Percentiles rank a stretch among this genome's conserved stretches.
Conservation (phyloP, 1,284 basidiomycete genomes). For the Paramarasmius palmivorus region DNA sequence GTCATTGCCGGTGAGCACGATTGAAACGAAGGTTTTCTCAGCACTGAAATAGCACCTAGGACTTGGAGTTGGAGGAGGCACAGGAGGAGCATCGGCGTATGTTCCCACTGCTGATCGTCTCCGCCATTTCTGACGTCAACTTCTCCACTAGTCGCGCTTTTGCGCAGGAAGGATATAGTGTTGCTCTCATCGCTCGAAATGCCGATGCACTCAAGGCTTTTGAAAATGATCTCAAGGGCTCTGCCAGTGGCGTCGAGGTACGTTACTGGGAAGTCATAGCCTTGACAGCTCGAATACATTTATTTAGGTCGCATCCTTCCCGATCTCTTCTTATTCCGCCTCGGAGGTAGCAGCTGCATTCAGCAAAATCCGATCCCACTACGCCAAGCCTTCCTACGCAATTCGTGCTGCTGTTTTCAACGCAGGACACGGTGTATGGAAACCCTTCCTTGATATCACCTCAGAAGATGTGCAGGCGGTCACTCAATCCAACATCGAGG, state of each 20-base stretch:
- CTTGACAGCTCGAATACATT: background rate
- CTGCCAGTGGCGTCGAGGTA: slow-evolving; percentile 68
- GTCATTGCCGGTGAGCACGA: slow-evolving; percentile 23
- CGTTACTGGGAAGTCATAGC: slow-evolving; percentile 10
- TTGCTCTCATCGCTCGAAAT: slow-evolving; percentile 69
- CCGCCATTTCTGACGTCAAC: slow-evolving; percentile 6
- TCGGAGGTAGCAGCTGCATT: slow-evolving; percentile 56
- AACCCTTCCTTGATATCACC: slow-evolving; percentile 68
- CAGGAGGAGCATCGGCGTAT: slow-evolving; percentile 65
- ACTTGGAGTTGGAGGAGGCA: slow-evolving; percentile 55
- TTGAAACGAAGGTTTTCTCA: background rate
- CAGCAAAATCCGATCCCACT: slow-evolving; percentile 51
- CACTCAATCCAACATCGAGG: slow-evolving; percentile 57
- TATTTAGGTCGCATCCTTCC: slow-evolving; percentile 59
- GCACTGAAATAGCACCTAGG: slow-evolving; percentile 34
- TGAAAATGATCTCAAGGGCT: slow-evolving; percentile 53
- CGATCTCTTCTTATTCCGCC: slow-evolving; percentile 55
- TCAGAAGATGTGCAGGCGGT: slow-evolving; percentile 53
- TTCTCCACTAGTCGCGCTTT: slow-evolving; percentile 53
- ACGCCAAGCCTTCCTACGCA: slow-evolving; percentile 44
- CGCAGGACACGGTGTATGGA: slow-evolving; percentile 56
- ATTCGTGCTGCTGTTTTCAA: slow-evolving; percentile 73
- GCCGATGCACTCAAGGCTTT: slow-evolving; percentile 51
- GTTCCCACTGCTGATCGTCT: slow-evolving; percentile 23
- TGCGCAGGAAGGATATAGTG: slow-evolving; percentile 63